Base-by-base conservation (phyloP, 805 yeast species). In the Nakazawaea siamensis region DNA sequence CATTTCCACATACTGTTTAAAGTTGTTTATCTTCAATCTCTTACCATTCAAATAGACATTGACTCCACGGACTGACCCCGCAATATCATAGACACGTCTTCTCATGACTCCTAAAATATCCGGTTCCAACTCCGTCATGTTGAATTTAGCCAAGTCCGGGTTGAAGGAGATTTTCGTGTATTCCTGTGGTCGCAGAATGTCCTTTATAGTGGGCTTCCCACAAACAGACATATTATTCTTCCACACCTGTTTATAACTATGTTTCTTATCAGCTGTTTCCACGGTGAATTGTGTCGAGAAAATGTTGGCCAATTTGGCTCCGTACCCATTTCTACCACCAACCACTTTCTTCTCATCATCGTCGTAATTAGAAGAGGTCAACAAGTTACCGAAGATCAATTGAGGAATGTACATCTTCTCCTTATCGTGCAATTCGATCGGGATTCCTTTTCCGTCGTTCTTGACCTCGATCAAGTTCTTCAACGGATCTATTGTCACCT, bases 271-370 rank as follows among this genome's bases (percentile, higher is more conserved):
- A 14, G 94, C 90, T 5, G 98, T 92, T 54, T 87, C 96, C 19
- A 92, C 70, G 11, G 66, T 70, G 52, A 92, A 92, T 49, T 81
- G 80, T 4, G 87, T 82, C 18, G 96, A 86, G 57, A 90, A 92
- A 43, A 92, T 92, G 57, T 92, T 92, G 73, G 98, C 92, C 37
- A 92, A 64, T 55, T 92, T 92, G 32, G 98, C 98, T 59, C 98
- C 98, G 54, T 78, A 92, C 43, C 98, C 98, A 55, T 92, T 92
- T 66, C 98, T 77, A 58, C 98, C 98, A 64, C 98, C 98, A 2
- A 95, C 85, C 23, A 92, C 97, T 57, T 92, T 92, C 59, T 85
- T 84, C 51, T 92, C 84, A 43, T 90, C 75, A 55, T 92, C 98
- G 55, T 92, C 95, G 56, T 92, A 92, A 60, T 92, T 92, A 18